A percentile compares a stretch with the other conserved stretches of the same genome.
Evolutionary conservation across 208 protist species (phyloP).

Genomic region (Trypanosoma theileri): DNA sequence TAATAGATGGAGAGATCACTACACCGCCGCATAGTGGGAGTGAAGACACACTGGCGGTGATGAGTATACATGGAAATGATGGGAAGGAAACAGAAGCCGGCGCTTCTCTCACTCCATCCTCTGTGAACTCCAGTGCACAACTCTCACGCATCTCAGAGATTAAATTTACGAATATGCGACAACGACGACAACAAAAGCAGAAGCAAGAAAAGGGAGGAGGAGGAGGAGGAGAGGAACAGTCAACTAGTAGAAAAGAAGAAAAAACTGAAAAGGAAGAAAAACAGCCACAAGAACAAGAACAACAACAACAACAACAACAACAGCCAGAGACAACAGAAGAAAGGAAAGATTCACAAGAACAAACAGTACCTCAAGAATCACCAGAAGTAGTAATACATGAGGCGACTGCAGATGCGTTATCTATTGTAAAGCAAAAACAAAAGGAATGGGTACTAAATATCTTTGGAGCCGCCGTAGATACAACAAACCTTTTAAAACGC

Average conservation of each 20-base stretch:
- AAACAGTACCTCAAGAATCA: background rate
- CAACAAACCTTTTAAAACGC: conserved; percentile 22
- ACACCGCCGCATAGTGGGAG: too few relatives aligned
- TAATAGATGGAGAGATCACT: too few relatives aligned
- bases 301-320: background rate
- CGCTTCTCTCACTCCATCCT: background rate
- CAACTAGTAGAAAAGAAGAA: background rate
- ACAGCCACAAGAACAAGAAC: background rate
- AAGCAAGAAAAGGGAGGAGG: background rate
- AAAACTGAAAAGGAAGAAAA: background rate
- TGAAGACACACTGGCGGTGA: too few relatives aligned
- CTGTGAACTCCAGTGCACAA: background rate
- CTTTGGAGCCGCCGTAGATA: conserved; percentile 39
- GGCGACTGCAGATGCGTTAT: background rate
- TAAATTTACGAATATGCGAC: background rate
- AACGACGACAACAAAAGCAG: background rate
- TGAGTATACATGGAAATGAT: background rate
- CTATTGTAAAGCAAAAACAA: conserved; percentile 23
- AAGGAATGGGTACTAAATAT: conserved; percentile 67
- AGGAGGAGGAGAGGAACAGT: background rate
- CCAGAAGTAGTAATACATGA: background rate
- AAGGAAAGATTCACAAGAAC: background rate
- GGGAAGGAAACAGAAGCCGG: background rate
- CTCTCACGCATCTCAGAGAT: background rate
- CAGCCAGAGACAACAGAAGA: background rate